These are phyloP conservation scores for Begonia loranthoides DNA, from an alignment of 306 rosid genomes.

Conservation along the genomic window DNA sequence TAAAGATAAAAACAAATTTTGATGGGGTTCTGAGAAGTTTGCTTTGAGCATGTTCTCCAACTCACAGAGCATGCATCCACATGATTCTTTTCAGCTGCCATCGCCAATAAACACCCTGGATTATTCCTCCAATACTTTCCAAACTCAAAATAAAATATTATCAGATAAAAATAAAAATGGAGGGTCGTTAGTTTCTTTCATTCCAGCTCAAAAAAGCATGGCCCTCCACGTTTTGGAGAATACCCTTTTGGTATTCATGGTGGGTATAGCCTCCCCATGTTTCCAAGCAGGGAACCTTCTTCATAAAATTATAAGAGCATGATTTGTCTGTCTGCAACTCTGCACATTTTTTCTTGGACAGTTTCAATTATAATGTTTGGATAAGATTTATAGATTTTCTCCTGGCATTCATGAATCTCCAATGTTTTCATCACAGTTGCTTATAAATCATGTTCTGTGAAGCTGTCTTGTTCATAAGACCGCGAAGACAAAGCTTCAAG, in stretches of 20 bases:
- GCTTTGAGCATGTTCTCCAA: constrained; percentile 67
- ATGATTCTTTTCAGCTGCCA: constrained; percentile 56
- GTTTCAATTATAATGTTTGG: constrained; percentile 43
- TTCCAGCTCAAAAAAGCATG: constrained; percentile 68
- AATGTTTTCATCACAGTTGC: too few species aligned
- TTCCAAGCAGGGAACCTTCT: constrained; percentile 60
- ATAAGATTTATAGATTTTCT: constrained; percentile 16
- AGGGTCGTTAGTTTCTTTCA: constrained; percentile 3
- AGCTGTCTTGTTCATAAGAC: too few species aligned
- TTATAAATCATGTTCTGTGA: too few species aligned
- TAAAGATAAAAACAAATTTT: too few species aligned
- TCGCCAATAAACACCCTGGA: constrained; percentile 80
- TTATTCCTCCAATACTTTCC: constrained; percentile 64
- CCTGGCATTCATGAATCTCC: constrained; percentile 54
- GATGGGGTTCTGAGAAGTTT: constrained; percentile 5
- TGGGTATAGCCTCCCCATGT: constrained; percentile 27
- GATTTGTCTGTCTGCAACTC: constrained; percentile 19
- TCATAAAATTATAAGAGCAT: constrained; percentile 4
- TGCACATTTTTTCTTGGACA: constrained; percentile 44
- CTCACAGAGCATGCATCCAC: constrained; percentile 78
- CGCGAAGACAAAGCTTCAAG: too few species aligned
- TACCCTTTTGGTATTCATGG: constrained; percentile 8
- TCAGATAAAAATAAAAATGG: not conserved
- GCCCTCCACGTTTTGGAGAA: constrained; percentile 9
- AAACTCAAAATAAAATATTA: constrained; percentile 32